These are phyloP conservation scores for Brassica juncea DNA, from an alignment of 345 rosid species.

Conservation along the genomic window DNA sequence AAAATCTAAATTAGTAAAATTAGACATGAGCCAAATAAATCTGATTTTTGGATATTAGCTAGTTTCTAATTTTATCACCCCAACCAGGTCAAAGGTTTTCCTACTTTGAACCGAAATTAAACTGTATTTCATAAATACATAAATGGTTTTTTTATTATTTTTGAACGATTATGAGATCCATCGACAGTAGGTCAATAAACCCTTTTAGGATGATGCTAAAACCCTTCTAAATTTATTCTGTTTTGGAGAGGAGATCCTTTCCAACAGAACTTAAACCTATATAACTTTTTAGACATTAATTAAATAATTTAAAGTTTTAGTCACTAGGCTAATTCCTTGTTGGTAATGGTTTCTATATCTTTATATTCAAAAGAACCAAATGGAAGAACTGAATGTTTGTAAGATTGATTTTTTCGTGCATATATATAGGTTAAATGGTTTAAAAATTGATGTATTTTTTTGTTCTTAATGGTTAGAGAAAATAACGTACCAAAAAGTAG, in stretches of 20 bases:
- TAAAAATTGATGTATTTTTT: not conserved
- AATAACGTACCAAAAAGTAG: conserved; percentile 56
- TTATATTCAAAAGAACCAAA: not conserved
- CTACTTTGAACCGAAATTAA: not conserved
- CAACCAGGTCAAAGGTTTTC: not conserved
- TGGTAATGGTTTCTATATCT: not conserved
- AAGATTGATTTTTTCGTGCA: not conserved
- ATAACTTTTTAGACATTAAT: not conserved
- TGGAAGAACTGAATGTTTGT: not conserved
- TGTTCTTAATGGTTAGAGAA: not conserved
- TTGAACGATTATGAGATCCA: not conserved
- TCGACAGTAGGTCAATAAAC: not conserved
- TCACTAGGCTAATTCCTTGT: not conserved
- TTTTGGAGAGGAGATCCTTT: not conserved
- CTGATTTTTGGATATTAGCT: not conserved
- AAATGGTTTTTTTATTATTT: no score
- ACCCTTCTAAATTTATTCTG: not conserved
- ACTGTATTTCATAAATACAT: not conserved
- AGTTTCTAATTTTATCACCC: not conserved
- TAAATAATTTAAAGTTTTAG: not conserved
- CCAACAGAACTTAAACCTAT: not conserved
- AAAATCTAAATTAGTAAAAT: no score
- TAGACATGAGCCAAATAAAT: not conserved
- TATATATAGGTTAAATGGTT: not conserved
- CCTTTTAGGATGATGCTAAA: not conserved